These are phyloP conservation scores for Starmerella cellae DNA, from an alignment of 805 yeast genomes.

Conservation along the genomic window DNA sequence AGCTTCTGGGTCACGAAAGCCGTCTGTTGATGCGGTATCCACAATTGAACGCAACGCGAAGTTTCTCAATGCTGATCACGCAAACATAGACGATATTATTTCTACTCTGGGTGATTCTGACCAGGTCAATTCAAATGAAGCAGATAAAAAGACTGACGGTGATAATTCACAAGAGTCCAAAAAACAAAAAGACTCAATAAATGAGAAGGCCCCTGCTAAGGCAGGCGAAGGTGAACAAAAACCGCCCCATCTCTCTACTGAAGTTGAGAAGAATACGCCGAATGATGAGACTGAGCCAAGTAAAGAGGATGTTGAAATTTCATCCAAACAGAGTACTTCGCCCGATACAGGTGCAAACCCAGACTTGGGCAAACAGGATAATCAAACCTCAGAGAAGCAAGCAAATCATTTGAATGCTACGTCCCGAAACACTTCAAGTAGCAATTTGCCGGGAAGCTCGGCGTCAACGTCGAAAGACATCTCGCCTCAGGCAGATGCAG, in stretches of 20 bases:
- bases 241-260: background rate
- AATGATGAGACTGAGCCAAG: background rate
- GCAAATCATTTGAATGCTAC: background rate
- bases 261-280: background rate
- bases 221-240: background rate
- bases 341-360: background rate
- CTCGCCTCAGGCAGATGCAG: background rate
- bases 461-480: background rate
- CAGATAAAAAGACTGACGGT: background rate
- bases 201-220: background rate
- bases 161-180: background rate
- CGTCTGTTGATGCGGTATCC: conserved; percentile 14
- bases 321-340: background rate
- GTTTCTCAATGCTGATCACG: conserved; percentile 17
- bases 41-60: conserved; percentile 19
- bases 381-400: background rate
- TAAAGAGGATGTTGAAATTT: background rate
- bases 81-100: conserved; percentile 17
- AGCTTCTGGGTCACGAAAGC: conserved; percentile 13
- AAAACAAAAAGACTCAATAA: background rate
- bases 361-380: background rate
- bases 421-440: background rate
- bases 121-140: background rate
- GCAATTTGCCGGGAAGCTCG: background rate
- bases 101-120: conserved; percentile 1